Base-by-base conservation (phyloP, 345 rosid species). In the Psidium guajava region DNA sequence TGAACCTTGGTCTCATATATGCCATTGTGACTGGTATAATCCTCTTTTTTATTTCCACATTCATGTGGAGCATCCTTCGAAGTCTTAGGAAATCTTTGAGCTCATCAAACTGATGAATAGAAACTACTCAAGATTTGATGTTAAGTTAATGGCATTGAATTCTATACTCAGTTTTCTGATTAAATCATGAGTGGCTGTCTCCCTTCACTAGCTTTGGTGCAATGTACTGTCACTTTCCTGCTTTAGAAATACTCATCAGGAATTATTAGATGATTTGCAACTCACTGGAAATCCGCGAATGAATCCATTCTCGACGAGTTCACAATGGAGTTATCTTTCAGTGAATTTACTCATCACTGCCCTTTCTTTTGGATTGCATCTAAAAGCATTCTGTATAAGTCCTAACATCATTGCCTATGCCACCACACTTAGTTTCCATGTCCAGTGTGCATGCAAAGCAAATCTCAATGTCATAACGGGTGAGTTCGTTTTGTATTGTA, bases 41-140 rank as follows among this genome's bases (percentile, higher is more conserved):
- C 85, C 95, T 97, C 88, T 94, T 97, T 90, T 77, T 95, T 58
- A 53, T 94, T 84, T 94, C 97, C 56, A 92, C 95, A 50, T 91
- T 90, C 87, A 97, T 95, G 98, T 97, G 98, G 98, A 94, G 92
- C 57, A 88, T 92, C 86, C 95, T 96, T 25, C 86, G 98, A 77
- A 91, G 86, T 85, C 84, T 95, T 85, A 93, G 81, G 87, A 94
- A 93, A 89, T 93, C 94, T 59, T 77, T 90, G 42, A 87, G 83
- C 84, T 87, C 92, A 83, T 88, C 91, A 84, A 88, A 86, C 28
- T 87, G 86, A 92, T 69, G 47, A 36, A 69, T 42, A 18, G 25
- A 36, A 69, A 36, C 47, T 69, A 69, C 47, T 36, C 80, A 54
- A 54, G 57, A 69, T 2, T 69, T 10, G 80, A 69, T 36, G 80